A percentile compares a stretch with the other conserved stretches of the same genome.
Evolutionary conservation across 164 flowering plant genomes (phyloP).

Genomic region (Stephania yunnanensis): DNA sequence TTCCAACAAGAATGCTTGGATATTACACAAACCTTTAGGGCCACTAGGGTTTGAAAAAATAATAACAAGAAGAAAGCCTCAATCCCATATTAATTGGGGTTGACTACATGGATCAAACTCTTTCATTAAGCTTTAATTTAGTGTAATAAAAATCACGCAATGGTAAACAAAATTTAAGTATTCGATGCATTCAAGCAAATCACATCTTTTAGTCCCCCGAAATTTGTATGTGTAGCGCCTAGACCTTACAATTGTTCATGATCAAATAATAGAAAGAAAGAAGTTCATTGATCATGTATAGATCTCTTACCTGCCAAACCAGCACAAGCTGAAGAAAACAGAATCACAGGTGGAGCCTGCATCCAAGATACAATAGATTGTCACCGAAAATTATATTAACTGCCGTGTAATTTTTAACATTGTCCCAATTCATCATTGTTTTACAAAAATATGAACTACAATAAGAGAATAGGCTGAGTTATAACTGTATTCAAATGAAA

Average conservation of each 20-base stretch:
- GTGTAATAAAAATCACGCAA: background rate
- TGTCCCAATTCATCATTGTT: background rate
- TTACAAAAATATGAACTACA: background rate
- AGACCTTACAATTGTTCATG: background rate
- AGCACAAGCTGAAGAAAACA: slow-evolving; percentile 93
- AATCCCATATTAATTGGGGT: no score
- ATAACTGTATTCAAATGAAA: background rate
- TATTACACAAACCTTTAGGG: no score
- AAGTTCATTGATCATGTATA: background rate
- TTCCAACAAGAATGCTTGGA: no score
- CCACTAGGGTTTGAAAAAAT: no score
- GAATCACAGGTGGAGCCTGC: slow-evolving; percentile 97
- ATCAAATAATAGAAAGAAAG: background rate
- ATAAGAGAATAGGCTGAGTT: background rate
- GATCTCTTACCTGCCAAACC: slow-evolving; percentile 69
- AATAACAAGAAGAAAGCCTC: no score
- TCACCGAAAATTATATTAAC: background rate
- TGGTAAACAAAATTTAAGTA: background rate
- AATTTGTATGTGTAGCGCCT: background rate
- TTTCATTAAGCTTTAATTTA: no score
- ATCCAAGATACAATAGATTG: slow-evolving; percentile 18
- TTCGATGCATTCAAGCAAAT: background rate
- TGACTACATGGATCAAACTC: no score
- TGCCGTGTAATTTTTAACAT: background rate
- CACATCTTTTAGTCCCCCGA: background rate